Evolutionary conservation across 192 early-diverging fungal species (phyloP).

Genomic region (Allomyces arbusculus): DNA sequence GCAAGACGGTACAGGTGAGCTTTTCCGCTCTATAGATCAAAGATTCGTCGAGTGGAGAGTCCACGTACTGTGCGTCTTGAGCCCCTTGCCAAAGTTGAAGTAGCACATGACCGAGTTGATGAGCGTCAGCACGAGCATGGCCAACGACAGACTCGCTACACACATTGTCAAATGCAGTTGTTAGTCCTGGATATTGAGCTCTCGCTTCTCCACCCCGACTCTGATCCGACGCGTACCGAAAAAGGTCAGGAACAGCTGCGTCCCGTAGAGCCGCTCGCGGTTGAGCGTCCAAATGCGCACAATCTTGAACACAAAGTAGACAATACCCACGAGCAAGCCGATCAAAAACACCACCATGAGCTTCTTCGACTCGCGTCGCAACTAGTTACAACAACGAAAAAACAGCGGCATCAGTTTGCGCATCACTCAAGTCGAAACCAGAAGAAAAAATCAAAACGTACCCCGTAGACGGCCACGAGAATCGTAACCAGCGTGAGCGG

Average conservation of each 20-base stretch:
- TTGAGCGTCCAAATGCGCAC: conserved; percentile 25
- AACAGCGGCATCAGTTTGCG: no score
- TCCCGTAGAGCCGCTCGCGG: no score
- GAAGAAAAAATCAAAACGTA: conserved; percentile 9
- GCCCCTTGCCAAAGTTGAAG: conserved; percentile 47
- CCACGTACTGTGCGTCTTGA: conserved; percentile 29
- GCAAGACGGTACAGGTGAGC: no score
- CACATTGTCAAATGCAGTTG: not conserved
- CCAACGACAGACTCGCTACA: conserved; percentile 18
- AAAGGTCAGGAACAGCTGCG: no score
- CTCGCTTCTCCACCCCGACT: not conserved
- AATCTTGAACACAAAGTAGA: conserved; percentile 47
- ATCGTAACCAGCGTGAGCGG: conserved; percentile 23
- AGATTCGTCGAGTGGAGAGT: no score
- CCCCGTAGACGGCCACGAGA: conserved; percentile 28
- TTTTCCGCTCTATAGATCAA: no score
- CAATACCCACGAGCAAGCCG: conserved; percentile 35
- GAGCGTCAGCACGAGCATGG: conserved; percentile 26
- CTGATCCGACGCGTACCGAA: no score
- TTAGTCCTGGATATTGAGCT: no score
- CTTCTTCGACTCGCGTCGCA: no score
- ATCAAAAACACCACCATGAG: conserved; percentile 36
- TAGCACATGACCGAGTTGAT: conserved; percentile 31
- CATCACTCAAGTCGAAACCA: not conserved
- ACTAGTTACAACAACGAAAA: no score